Evolutionary conservation across 2,329 filamentous ascomycete species (phyloP).

Genomic region (Diaporthe sp.): DNA sequence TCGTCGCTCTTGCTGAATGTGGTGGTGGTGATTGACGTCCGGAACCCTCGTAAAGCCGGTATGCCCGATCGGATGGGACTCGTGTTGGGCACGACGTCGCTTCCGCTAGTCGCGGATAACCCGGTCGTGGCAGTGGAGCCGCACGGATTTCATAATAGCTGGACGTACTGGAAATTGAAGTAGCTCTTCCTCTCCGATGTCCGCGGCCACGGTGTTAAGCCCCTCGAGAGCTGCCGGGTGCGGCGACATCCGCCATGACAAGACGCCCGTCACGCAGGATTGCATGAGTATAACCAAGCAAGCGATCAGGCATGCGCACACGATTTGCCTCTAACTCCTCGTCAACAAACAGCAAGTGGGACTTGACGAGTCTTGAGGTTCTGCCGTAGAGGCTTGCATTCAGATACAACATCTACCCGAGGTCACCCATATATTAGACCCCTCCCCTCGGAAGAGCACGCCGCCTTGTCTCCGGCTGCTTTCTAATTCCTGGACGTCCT

Average conservation of each 20-base stretch:
- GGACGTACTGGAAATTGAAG: neutral
- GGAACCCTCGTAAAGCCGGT: neutral
- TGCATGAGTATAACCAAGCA: neutral
- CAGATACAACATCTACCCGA: neutral
- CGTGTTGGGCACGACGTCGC: neutral
- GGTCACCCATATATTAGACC: neutral
- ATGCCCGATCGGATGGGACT: neutral
- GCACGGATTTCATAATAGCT: neutral
- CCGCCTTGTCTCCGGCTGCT: neutral
- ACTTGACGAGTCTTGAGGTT: neutral
- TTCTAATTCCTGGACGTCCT: neutral
- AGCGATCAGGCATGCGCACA: neutral
- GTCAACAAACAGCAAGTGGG: neutral
- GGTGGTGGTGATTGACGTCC: neutral
- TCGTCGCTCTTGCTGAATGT: neutral
- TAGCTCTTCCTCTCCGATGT: neutral
- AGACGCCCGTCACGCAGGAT: neutral
- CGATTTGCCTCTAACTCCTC: neutral
- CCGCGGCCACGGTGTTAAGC: too few relatives aligned
- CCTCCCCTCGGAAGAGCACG: neutral
- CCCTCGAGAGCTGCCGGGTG: neutral
- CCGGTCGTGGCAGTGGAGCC: neutral
- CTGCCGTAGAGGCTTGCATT: conserved; percentile 16
- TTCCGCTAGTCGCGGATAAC: neutral
- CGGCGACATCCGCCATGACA: neutral